Conservation (phyloP, 2,329 filamentous ascomycete genomes). For the Colletotrichum melonis region DNA sequence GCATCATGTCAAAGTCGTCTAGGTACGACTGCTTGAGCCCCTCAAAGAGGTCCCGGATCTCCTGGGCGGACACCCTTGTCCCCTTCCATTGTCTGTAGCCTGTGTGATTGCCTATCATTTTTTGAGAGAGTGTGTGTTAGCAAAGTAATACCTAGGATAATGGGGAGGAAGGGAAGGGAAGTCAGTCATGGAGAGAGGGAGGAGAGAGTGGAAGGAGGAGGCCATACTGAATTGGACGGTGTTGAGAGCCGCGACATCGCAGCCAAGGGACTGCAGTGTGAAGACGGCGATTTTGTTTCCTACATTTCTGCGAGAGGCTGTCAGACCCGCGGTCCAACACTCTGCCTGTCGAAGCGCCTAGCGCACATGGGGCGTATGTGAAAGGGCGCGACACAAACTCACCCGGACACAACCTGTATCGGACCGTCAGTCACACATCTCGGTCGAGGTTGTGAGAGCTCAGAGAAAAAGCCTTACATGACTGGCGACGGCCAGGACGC, state of each 20-base stretch:
- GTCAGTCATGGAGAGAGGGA: neutral
- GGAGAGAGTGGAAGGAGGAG: neutral
- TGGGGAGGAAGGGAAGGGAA: neutral
- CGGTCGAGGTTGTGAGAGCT: neutral
- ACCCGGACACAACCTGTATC: conserved; percentile 57
- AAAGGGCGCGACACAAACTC: conserved; percentile 33
- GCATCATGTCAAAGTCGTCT: conserved; percentile 91
- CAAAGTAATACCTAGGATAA: neutral
- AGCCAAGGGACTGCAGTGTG: conserved; percentile 92
- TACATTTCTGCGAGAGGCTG: conserved; percentile 76
- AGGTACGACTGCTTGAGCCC: conserved; percentile 87
- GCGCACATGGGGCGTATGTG: neutral
- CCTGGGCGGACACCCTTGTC: conserved; percentile 81
- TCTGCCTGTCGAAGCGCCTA: neutral
- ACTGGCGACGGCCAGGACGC: conserved; percentile 89
- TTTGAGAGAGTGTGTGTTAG: neutral
- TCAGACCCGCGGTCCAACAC: neutral
- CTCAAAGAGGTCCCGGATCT: conserved; percentile 86
- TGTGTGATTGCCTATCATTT: conserved; percentile 84
- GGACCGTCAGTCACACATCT: conserved; percentile 34
- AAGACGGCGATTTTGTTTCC: conserved; percentile 98
- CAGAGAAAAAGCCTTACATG: conserved; percentile 76
- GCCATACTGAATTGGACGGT: conserved; percentile 95
- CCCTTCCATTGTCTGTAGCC: conserved; percentile 92
- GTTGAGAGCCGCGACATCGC: conserved; percentile 93